Evolutionary conservation across 75 land plant species (phyloP), one percentile per base, ranked within the genome.

Genomic region (Selaginella moellendorffii): DNA sequence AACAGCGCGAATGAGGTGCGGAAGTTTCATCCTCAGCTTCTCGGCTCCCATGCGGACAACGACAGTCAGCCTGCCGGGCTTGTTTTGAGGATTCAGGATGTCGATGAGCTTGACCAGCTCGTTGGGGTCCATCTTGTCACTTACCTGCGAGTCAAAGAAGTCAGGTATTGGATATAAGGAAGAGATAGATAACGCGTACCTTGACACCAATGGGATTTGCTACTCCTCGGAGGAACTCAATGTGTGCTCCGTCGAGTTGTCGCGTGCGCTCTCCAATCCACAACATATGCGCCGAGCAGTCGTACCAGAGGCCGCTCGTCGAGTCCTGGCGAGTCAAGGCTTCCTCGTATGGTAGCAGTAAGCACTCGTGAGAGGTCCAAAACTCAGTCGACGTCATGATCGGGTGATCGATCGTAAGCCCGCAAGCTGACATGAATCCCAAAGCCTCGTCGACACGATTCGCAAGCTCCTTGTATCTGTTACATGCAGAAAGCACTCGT

Each of bases 301-400:
- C 87, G 42, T 85, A 85, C 77, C 71, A 81, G 14, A 71, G 79
- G 18, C 89, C 89, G 1, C 84, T 68, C 20, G 89, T 85, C 29
- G 88, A 84, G 63, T 85, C 89, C 72, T 73, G 29, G 31, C 89
- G 67, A 0, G 89, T 85, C 26, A 85, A 70, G 2, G 87, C 72
- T 46, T 78, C 77, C 73, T 85, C 89, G 54, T 80, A 85, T 8
- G 89, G 89, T 31, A 85, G 75, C 27, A 80, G 79, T 31, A 85
- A 77, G 72, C 89, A 85, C 64, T 83, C 87, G 52, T 84, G 87
- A 29, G 87, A 83, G 1, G 89, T 85, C 87, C 87, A 85, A 70
- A 83, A 83, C 54, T 83, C 86, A 25, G 85, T 81, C 1, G 78
- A 70, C 1, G 66, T 75, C 81, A 82, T 83, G 51, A 81, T 63